Percentiles rank a stretch among this genome's conserved stretches.
Conservation (phyloP, 305 asterid genomes). For the Solanum hybrid region DNA sequence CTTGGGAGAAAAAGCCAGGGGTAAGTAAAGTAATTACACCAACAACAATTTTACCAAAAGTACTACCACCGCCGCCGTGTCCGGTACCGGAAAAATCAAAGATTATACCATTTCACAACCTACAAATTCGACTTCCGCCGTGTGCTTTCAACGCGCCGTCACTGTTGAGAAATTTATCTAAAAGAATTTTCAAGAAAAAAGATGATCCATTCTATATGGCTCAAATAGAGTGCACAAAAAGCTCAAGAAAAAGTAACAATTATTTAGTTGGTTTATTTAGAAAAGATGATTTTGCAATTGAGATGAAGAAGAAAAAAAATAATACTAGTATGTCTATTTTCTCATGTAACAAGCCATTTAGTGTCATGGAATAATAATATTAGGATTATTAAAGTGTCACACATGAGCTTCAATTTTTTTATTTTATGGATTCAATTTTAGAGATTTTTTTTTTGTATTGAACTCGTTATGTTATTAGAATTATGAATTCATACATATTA, state of each 20-base stretch:
- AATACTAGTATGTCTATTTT: conserved; percentile 10
- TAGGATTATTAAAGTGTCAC: neutral
- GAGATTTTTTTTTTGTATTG: neutral
- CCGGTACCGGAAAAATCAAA: conserved; percentile 10
- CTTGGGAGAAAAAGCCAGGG: conserved; percentile 62
- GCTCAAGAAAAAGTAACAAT: conserved; percentile 14
- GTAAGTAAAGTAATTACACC: conserved; percentile 23
- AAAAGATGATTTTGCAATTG: neutral
- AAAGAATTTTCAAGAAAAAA: conserved; percentile 11
- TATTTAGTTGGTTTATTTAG: neutral
- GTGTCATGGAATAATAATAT: neutral
- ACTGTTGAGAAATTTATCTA: conserved; percentile 17
- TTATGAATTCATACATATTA: no score
- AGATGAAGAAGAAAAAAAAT: conserved; percentile 15
- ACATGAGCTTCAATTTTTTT: neutral
- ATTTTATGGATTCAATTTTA: neutral
- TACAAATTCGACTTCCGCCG: conserved; percentile 54
- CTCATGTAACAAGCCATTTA: conserved; percentile 28
- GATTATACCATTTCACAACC: conserved; percentile 13
- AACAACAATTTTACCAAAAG: conserved; percentile 4
- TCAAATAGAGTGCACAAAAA: conserved; percentile 46
- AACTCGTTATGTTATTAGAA: neutral
- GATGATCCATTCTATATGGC: conserved; percentile 49
- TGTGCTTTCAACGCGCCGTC: conserved; percentile 29
- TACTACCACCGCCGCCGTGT: conserved; percentile 39